Base-by-base conservation (phyloP, 2,329 filamentous ascomycete genomes). In the Penicillium freii region DNA sequence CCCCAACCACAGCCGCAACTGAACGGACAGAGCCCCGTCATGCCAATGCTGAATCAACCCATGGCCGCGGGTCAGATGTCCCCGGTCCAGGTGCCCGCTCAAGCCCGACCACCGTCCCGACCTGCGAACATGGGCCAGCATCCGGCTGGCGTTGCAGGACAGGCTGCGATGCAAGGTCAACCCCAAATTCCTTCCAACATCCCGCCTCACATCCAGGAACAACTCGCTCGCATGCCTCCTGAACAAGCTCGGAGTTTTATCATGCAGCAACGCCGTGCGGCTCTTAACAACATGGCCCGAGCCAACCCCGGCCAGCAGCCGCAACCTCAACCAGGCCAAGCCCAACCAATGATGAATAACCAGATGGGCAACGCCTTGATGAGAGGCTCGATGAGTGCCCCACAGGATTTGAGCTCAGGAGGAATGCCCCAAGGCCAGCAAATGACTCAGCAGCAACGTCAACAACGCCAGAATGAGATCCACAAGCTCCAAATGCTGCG, bases 21-120 rank as follows among this genome's bases (percentile, higher is more conserved):
- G 62, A 50, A 73, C 54, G 74, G 79, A 59, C 78, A 71, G 60
- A 75, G 70, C 51, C 70, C 73, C 19, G 71, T 66, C 11, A 75
- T 78, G 71, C 64, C 75, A 13, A 77, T 76, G 72, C 61, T 78
- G 53, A 79, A 78, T 58, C 75, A 75, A 34, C 75, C 75, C 1
- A 72, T 77, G 61, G 68, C 72, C 4, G 69, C 71, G 4, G 68
- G 66, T 15, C 74, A 76, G 54, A 73, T 75, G 62, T 76, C 75
- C 45, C 75, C 71, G 7, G 66, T 65, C 38, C 73, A 74, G 50
- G 62, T 69, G 11, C 62, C 69, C 29, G 65, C 69, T 45, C 74
- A 76, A 57, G 58, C 64, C 49, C 69, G 72, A 49, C 69, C 72
- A 56, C 70, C 69, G 27, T 71, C 73, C n/a, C 66, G 69, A 47